Evolutionary conservation across 2,329 filamentous ascomycete genomes (phyloP), one percentile per base, ranked within the genome.

Genomic region (Epichloe uncinata): DNA sequence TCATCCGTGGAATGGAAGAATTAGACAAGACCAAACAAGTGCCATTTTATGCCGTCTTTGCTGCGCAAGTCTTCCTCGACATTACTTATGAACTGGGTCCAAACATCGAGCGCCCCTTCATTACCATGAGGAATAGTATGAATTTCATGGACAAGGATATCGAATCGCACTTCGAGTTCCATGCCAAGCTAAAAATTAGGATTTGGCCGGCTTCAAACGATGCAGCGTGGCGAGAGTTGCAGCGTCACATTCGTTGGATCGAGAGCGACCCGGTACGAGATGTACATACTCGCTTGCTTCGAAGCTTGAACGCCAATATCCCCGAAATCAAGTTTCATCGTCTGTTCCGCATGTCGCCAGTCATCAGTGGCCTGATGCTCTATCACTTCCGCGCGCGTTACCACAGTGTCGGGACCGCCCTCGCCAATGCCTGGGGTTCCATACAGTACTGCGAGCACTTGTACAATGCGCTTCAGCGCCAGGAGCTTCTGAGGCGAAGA

Each of bases 61-160:
- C 67, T 8, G 58, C 62, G 4, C 69, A 73, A 44, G 50, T 69
- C 11, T 68, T 66, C 50, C 63, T 73, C 4, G 70, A 73, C 41
- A 66, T 70, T 35, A 62, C 68, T 13, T 61, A 69, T 49, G 48
- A 53, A 3, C 53, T 70, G 2, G 52, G 64, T 13, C 51, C 52
- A 30, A 11, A 45, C 1, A 50, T 52, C 13, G 35, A 49, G 6
- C 30, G 42, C 9, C 42, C 52, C 0, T 58, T 57, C 36, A 13
- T 26, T n/a, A 42, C 38, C 30, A 34, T 48, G 47, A n/a, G 13
- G 18, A 16, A 9, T 1, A 16, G 35, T 13, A 16, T 48, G 37
- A 18, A 20, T 20, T 48, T 48, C 16, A 48, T 48, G 18, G 30
- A 41, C 13, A 36, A 18, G 22, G 47, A 48, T 6, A 26, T 48